These are phyloP conservation scores for Fusarium abutilonis DNA, from an alignment of 2,329 filamentous ascomycete genomes.

Conservation along the genomic window DNA sequence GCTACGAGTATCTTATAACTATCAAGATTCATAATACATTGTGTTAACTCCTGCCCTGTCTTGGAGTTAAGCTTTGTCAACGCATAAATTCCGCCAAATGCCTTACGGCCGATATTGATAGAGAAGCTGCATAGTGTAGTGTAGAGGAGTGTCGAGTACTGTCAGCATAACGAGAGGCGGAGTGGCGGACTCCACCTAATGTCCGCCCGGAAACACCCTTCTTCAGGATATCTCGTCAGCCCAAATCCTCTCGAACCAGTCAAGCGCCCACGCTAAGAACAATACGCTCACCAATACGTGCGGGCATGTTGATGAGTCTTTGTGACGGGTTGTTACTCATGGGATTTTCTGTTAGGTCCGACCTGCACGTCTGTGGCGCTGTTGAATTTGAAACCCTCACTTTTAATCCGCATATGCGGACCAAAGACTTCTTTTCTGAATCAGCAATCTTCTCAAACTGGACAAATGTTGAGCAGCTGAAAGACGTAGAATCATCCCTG, in stretches of 20 bases:
- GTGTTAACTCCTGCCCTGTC: constrained; percentile 4
- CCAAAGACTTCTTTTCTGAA: constrained; percentile 4
- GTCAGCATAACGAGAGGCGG: constrained; percentile 42
- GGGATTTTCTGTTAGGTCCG: constrained; percentile 7
- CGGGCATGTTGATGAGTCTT: constrained; percentile 32
- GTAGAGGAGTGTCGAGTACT: not conserved
- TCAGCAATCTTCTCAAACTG: constrained; percentile 2
- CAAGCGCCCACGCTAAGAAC: constrained; percentile 36
- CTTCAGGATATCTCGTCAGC: constrained; percentile 40
- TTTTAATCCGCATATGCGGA: constrained; percentile 32
- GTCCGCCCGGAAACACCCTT: constrained; percentile 33
- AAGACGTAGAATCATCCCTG: constrained; percentile 11
- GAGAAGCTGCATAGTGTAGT: constrained; percentile 7
- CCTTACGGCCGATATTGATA: constrained; percentile 14
- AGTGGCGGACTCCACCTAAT: constrained; percentile 39
- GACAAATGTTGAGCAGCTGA: constrained; percentile 1
- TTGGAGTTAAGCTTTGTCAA: constrained; percentile 33
- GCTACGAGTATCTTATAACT: constrained; percentile 36
- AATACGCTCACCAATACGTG: constrained; percentile 22
- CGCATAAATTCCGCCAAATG: constrained; percentile 36
- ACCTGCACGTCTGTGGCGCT: constrained; percentile 12
- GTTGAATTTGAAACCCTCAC: constrained; percentile 10
- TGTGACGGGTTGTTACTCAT: constrained; percentile 15
- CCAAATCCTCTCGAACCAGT: constrained; percentile 31
- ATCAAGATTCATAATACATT: constrained; percentile 4